These are phyloP conservation scores for Brettanomyces naardenensis DNA, from an alignment of 805 yeast genomes.

Conservation along the genomic window DNA sequence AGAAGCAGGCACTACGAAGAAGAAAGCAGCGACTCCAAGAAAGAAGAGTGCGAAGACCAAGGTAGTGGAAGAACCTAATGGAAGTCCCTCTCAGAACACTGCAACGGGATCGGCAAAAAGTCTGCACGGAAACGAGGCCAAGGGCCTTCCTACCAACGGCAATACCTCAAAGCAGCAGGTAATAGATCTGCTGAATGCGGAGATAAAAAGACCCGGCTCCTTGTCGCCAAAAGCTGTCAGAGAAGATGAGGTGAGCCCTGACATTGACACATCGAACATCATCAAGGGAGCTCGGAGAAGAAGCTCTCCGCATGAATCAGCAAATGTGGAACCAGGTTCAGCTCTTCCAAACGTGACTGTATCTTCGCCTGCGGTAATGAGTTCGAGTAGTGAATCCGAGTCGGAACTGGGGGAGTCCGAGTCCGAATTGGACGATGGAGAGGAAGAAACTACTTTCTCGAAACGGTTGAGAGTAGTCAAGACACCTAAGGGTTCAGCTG, in stretches of 20 bases:
- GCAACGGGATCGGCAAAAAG: too few relatives aligned
- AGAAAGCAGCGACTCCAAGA: too few relatives aligned
- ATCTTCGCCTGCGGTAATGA: not conserved
- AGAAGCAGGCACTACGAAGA: not conserved
- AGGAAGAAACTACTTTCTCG: conserved; percentile 8
- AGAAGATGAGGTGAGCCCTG: conserved; percentile 19
- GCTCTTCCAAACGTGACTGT: too few relatives aligned
- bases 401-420: conserved; percentile 15
- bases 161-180: not conserved
- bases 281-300: conserved; percentile 11
- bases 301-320: conserved; percentile 8
- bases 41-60: not conserved
- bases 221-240: conserved; percentile 12
- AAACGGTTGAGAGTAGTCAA: conserved; percentile 6
- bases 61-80: not conserved
- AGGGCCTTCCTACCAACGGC: too few relatives aligned
- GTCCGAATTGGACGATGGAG: conserved; percentile 15
- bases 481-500: conserved; percentile 37
- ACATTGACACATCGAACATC: conserved; percentile 17
- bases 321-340: conserved; percentile 8
- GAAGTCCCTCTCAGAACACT: not conserved
- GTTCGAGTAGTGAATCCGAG: conserved; percentile 17
- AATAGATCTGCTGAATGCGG: conserved; percentile 2
- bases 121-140: too few relatives aligned
- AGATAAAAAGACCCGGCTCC: not conserved